Evolutionary conservation across 768 basidiomycete genomes (phyloP).

Genomic region (Tricholoma flavovirens): DNA sequence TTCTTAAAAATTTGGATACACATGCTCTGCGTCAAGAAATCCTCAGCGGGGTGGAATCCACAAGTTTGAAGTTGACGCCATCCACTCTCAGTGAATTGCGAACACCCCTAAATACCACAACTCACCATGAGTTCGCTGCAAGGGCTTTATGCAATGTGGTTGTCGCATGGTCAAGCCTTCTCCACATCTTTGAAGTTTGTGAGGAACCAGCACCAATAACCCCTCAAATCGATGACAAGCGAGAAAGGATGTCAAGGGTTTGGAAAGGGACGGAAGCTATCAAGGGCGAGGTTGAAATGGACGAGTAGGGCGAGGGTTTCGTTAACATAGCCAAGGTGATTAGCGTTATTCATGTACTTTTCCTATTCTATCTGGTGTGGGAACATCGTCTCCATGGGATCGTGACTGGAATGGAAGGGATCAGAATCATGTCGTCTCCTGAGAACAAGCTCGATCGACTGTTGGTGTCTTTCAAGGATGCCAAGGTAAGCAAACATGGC

Average conservation of each 20-base stretch:
- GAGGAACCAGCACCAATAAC: constrained; percentile 60
- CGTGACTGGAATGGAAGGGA: constrained; percentile 78
- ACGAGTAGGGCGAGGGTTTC: constrained; percentile 71
- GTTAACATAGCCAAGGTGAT: constrained; percentile 79
- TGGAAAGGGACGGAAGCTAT: constrained; percentile 68
- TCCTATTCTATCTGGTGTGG: constrained; percentile 63
- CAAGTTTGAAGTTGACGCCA: constrained; percentile 66
- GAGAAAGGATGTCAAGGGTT: constrained; percentile 47
- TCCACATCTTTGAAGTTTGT: constrained; percentile 84
- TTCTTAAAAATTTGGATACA: constrained; percentile 32
- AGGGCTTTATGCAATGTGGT: constrained; percentile 79
- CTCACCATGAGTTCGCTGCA: constrained; percentile 39
- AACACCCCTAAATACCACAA: constrained; percentile 28
- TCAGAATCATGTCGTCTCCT: constrained; percentile 69
- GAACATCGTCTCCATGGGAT: constrained; percentile 82
- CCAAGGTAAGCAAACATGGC: constrained; percentile 60
- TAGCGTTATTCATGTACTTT: constrained; percentile 27
- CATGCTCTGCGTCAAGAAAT: constrained; percentile 77
- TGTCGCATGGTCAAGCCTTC: constrained; percentile 74
- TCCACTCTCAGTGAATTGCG: constrained; percentile 38
- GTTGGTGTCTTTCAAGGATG: constrained; percentile 90
- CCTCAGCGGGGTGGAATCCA: constrained; percentile 77
- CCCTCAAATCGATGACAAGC: constrained; percentile 54
- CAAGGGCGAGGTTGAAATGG: constrained; percentile 77
- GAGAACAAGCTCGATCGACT: constrained; percentile 85